These are phyloP conservation scores for Arachnomyces sp. DNA, from an alignment of 2,329 filamentous ascomycete genomes.

Conservation along the genomic window DNA sequence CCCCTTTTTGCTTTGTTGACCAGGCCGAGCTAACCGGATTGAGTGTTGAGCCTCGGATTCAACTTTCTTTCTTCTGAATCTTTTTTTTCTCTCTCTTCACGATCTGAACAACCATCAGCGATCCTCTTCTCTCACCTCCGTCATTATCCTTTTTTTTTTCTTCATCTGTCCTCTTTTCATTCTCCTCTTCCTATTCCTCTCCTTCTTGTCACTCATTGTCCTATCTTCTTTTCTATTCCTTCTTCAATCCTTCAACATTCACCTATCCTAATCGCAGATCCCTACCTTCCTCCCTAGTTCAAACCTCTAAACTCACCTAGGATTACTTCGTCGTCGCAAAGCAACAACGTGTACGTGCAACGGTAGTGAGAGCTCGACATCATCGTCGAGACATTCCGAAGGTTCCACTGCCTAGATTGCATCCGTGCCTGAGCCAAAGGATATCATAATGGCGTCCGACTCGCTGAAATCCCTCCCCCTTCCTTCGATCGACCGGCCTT, in stretches of 20 bases:
- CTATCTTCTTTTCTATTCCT: neutral
- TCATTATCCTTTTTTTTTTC: neutral
- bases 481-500: slow-evolving; percentile 63
- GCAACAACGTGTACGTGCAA: too few relatives aligned
- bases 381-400: too few relatives aligned
- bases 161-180: neutral
- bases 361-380: too few relatives aligned
- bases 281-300: neutral
- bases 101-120: neutral
- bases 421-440: too few relatives aligned
- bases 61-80: slow-evolving; percentile 2
- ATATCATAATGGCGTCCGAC: slow-evolving; percentile 8
- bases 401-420: too few relatives aligned
- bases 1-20: too few relatives aligned
- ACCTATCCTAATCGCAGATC: neutral
- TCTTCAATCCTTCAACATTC: slow-evolving; percentile 1
- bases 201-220: slow-evolving; percentile 7
- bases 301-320: too few relatives aligned
- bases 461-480: slow-evolving; percentile 10
- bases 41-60: too few relatives aligned
- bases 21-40: too few relatives aligned
- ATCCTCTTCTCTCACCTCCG: too few relatives aligned
- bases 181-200: neutral
- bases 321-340: too few relatives aligned
- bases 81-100: slow-evolving; percentile 1